These are phyloP conservation scores for Suhomyces sp. DNA, from an alignment of 805 yeast genomes.

Conservation along the genomic window DNA sequence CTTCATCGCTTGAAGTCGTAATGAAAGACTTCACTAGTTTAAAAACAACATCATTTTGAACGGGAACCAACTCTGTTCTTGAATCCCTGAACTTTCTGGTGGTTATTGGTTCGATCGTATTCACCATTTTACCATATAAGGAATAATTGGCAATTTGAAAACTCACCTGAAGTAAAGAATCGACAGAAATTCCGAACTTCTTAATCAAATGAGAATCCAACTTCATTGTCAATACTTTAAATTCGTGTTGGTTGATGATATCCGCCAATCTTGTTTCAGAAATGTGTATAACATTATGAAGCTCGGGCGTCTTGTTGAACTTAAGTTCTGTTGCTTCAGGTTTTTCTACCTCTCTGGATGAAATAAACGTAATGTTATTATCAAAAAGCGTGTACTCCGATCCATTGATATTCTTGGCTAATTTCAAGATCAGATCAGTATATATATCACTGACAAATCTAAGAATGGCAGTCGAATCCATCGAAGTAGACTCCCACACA, in stretches of 20 bases:
- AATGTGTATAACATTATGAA: slow-evolving; percentile 48
- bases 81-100: slow-evolving; percentile 68
- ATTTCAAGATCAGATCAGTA: slow-evolving; percentile 55
- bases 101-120: slow-evolving; percentile 58
- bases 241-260: slow-evolving; percentile 57
- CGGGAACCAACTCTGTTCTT: slow-evolving; percentile 66
- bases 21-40: slow-evolving; percentile 62
- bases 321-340: slow-evolving; percentile 31
- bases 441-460: slow-evolving; percentile 58
- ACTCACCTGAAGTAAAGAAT: slow-evolving; percentile 51
- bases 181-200: slow-evolving; percentile 45
- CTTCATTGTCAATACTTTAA: slow-evolving; percentile 41
- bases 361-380: slow-evolving; percentile 32
- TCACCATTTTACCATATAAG: slow-evolving; percentile 49
- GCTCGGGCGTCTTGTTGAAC: slow-evolving; percentile 46
- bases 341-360: slow-evolving; percentile 38
- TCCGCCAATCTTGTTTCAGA: slow-evolving; percentile 61
- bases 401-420: slow-evolving; percentile 59
- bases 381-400: slow-evolving; percentile 55
- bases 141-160: slow-evolving; percentile 57
- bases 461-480: slow-evolving; percentile 59
- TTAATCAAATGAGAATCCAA: slow-evolving; percentile 35
- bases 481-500: slow-evolving; percentile 57
- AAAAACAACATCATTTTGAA: slow-evolving; percentile 55
- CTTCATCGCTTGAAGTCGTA: slow-evolving; percentile 46